These are phyloP conservation scores for Kwoniella dejecticola DNA, from an alignment of 768 basidiomycete species.

Conservation along the genomic window DNA sequence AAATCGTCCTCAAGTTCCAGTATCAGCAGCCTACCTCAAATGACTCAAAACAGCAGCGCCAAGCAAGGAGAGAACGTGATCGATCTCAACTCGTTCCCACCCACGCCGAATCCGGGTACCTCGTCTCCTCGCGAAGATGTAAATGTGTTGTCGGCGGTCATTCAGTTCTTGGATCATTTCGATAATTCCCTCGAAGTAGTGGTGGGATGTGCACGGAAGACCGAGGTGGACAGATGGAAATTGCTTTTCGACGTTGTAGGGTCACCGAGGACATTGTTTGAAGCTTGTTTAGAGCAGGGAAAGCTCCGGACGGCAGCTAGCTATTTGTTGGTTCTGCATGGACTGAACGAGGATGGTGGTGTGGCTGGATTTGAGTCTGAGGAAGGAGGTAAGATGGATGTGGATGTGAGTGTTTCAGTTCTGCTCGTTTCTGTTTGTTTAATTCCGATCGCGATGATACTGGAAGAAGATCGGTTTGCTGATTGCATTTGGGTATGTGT, in stretches of 20 bases:
- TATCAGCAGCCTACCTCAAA: not conserved
- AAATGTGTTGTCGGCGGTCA: conserved; percentile 62
- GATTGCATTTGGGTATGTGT: conserved; percentile 1
- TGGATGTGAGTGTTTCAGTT: conserved; percentile 26
- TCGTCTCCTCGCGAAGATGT: no score
- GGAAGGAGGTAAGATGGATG: conserved; percentile 55
- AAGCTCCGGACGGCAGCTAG: conserved; percentile 80
- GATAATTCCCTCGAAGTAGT: conserved; percentile 88
- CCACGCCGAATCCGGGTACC: not conserved
- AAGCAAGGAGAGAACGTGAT: not conserved
- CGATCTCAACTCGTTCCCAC: not conserved
- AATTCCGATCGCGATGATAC: no score
- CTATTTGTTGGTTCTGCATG: conserved; percentile 90
- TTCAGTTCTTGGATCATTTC: conserved; percentile 94
- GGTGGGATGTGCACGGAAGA: conserved; percentile 93
- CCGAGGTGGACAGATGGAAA: conserved; percentile 87
- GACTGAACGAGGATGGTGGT: conserved; percentile 60
- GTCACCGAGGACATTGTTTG: conserved; percentile 84
- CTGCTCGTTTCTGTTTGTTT: not conserved
- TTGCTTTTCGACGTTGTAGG: conserved; percentile 87
- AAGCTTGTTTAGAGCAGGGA: conserved; percentile 62
- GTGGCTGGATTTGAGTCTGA: conserved; percentile 61
- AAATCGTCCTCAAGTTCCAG: not conserved
- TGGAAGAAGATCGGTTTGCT: not conserved
- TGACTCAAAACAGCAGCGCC: no score